These are phyloP conservation scores for Russula ochroleuca DNA, from an alignment of 768 basidiomycete genomes.

Conservation along the genomic window DNA sequence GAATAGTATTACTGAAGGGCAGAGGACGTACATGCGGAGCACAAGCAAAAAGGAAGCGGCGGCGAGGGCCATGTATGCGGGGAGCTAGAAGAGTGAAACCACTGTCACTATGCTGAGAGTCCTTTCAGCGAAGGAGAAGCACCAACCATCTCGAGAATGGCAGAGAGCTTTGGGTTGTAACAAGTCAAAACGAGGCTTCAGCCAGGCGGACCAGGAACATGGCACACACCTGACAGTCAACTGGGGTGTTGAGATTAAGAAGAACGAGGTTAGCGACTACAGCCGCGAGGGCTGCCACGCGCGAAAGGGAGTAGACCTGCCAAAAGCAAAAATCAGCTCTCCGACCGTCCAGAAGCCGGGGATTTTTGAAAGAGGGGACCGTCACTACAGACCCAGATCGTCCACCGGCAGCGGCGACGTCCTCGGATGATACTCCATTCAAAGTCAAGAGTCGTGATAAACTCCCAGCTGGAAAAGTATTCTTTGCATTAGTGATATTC, in stretches of 20 bases:
- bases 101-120: neutral
- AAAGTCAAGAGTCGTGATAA: neutral
- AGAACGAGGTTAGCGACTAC: neutral
- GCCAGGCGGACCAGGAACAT: too few relatives aligned
- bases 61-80: neutral
- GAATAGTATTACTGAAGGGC: too few relatives aligned
- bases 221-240: neutral
- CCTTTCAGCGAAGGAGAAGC: too few relatives aligned
- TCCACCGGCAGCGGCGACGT: neutral
- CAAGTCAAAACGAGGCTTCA: neutral
- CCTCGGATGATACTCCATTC: neutral
- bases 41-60: neutral
- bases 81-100: neutral
- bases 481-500: neutral
- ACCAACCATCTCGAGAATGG: neutral
- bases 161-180: neutral
- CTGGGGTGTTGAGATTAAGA: neutral
- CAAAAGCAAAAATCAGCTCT: neutral
- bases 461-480: neutral
- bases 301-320: neutral
- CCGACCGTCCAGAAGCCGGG: neutral
- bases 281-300: neutral
- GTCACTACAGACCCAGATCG: neutral
- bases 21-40: neutral
- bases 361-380: too few relatives aligned